These are phyloP conservation scores for Amylocarpus encephaloides DNA, from an alignment of 2,329 filamentous ascomycete genomes.

Conservation along the genomic window DNA sequence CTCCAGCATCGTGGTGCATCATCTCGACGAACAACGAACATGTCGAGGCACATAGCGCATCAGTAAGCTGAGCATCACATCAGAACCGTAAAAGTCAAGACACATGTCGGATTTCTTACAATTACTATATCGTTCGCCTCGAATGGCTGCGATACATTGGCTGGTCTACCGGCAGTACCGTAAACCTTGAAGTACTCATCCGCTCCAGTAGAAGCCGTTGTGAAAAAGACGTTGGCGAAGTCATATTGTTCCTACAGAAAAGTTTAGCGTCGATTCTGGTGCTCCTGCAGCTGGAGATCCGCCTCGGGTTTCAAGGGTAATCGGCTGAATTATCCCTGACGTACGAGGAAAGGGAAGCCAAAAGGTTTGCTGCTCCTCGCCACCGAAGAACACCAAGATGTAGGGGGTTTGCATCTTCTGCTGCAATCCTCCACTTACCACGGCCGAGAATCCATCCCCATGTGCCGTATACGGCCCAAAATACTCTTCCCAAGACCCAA, in stretches of 20 bases:
- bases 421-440: conserved; percentile 17
- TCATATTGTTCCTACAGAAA: no score
- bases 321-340: no score
- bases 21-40: conserved; percentile 52
- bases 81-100: conserved; percentile 16
- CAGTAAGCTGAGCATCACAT: conserved; percentile 38
- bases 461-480: conserved; percentile 16
- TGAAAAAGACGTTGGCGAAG: conserved; percentile 12
- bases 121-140: conserved; percentile 37
- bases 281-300: no score
- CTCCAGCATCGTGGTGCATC: conserved; percentile 44
- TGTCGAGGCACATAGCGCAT: conserved; percentile 53
- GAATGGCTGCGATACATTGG: conserved; percentile 29
- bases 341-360: no score
- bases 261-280: no score
- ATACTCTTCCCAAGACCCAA: conserved; percentile 20
- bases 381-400: no score
- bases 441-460: conserved; percentile 20
- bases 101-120: conserved; percentile 13
- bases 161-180: conserved; percentile 11
- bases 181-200: conserved; percentile 25
- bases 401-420: no score
- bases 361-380: no score
- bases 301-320: no score
- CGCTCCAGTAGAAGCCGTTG: conserved; percentile 21